Evolutionary conservation across 352 stramenopile species (phyloP).

Genomic region (Aphanomyces invadans): DNA sequence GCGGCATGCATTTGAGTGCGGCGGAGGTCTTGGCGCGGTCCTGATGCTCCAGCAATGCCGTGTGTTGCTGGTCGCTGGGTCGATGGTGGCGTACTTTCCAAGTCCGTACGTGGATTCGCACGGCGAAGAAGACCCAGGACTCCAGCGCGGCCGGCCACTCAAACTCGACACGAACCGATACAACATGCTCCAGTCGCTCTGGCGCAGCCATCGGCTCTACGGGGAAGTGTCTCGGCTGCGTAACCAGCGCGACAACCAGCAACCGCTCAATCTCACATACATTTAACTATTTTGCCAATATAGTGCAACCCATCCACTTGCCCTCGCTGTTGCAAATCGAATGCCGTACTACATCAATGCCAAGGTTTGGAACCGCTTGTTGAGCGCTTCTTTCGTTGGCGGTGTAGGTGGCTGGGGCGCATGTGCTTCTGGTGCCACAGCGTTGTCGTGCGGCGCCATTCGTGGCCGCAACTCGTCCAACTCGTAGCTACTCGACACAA

Average conservation of each 20-base stretch:
- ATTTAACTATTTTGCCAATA: conserved; percentile 49
- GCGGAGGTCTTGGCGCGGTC: conserved; percentile 75
- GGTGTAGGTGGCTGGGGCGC: not conserved
- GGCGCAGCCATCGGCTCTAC: conserved; percentile 77
- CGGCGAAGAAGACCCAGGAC: conserved; percentile 74
- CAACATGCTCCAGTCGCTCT: conserved; percentile 68
- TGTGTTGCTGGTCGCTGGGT: conserved; percentile 71
- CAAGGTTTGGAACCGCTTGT: not conserved
- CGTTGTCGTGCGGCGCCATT: not conserved
- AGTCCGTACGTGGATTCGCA: conserved; percentile 80
- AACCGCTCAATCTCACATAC: conserved; percentile 81
- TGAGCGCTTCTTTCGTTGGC: not conserved
- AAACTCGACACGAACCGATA: conserved; percentile 69
- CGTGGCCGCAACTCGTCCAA: too few species aligned
- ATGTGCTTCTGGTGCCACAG: not conserved
- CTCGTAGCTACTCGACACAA: too few species aligned
- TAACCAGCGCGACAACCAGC: conserved; percentile 81
- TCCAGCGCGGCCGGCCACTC: conserved; percentile 71
- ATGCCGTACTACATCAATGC: not conserved
- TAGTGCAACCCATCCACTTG: not conserved
- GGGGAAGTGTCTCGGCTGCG: conserved; percentile 76
- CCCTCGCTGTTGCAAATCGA: not conserved
- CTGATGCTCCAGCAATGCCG: conserved; percentile 80
- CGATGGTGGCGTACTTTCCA: conserved; percentile 80
- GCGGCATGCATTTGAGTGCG: conserved; percentile 73